Base-by-base conservation (phyloP, 2,329 filamentous ascomycete species). In the Trichoderma koningiopsis region DNA sequence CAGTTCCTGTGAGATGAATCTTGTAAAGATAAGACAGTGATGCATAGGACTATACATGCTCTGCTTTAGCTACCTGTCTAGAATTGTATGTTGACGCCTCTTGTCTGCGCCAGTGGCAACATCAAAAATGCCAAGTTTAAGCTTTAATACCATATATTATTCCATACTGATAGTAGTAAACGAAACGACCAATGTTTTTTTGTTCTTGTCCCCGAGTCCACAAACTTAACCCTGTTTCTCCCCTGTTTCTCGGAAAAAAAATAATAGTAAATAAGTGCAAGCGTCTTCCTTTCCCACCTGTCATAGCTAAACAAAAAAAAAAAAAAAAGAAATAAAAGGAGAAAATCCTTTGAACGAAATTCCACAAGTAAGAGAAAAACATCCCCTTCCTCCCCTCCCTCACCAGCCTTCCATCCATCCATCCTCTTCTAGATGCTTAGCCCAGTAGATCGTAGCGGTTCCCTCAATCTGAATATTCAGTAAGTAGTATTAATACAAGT, bases 401-500 rank as follows among this genome's bases (percentile, higher is more conserved):
- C 4, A 11, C 35, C n/a, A 10, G 7, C n/a, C 10, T 35, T 22
- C n/a, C n/a, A n/a, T n/a, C n/a, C n/a, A n/a, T 11, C 10, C 37
- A 33, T 29, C 35, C 10, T 22, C 16, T 29, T n/a, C 16, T 4
- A 57, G 40, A 29, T 29, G 24, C 16, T 53, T 33, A 65, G 14
- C 35, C 24, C 24, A 22, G 13, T 57, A 35, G 35, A 57, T 65
- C 27, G 33, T 47, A 2, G 22, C 33, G 19, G 37, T 5, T 43
- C 35, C 19, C 62, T 24, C 35, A 27, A 47, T 65, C 37, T 57
- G 35, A 35, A 55, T 47, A 37, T 65, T 57, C 24, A 35, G 27
- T 65, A 65, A 43, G 47, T 49, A 49, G 47, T 49, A 49, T 22
- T 65, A 65, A 57, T 65, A 65, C 62, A 65, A 35, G 52, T 33